A percentile compares a stretch with the other conserved stretches of the same genome.
Conservation (phyloP, 2,329 filamentous ascomycete genomes). For the Aspergillus unguis region DNA sequence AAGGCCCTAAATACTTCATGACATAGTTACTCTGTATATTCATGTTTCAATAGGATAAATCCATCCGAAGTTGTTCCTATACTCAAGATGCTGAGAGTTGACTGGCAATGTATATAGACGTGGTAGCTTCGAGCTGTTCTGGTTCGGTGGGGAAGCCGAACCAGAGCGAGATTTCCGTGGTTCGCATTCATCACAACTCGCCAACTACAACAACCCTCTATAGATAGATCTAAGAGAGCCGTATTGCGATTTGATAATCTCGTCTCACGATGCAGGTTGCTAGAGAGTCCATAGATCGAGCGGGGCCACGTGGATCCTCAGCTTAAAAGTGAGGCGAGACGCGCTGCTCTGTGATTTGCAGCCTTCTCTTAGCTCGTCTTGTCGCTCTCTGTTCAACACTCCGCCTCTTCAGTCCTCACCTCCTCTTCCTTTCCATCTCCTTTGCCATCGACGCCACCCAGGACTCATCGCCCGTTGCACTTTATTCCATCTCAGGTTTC, state of each 20-base stretch:
- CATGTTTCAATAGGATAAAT: neutral
- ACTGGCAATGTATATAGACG: neutral
- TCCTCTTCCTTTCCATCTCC: neutral
- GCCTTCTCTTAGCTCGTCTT: conserved; percentile 9
- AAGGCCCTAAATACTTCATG: conserved; percentile 64
- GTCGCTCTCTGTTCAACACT: conserved; percentile 9
- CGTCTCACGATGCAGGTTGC: neutral
- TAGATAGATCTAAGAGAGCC: too few species aligned
- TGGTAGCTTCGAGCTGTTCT: too few species aligned
- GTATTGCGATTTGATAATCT: too few species aligned
- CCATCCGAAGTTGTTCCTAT: neutral
- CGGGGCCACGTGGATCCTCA: conserved; percentile 30
- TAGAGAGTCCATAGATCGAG: conserved; percentile 1
- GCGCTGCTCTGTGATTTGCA: conserved; percentile 7
- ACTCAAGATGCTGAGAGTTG: too few species aligned
- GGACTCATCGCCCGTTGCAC: neutral
- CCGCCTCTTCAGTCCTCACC: conserved; percentile 6
- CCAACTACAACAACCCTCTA: too few species aligned
- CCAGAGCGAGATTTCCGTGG: neutral
- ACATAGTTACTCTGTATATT: conserved; percentile 38
- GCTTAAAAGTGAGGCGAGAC: conserved; percentile 26
- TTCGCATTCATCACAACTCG: conserved; percentile 2
- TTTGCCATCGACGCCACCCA: neutral
- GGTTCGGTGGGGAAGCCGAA: neutral
- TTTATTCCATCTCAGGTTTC: neutral